Evolutionary conservation across 192 early-diverging fungal genomes (phyloP).

Genomic region (Diversispora eburnea): DNA sequence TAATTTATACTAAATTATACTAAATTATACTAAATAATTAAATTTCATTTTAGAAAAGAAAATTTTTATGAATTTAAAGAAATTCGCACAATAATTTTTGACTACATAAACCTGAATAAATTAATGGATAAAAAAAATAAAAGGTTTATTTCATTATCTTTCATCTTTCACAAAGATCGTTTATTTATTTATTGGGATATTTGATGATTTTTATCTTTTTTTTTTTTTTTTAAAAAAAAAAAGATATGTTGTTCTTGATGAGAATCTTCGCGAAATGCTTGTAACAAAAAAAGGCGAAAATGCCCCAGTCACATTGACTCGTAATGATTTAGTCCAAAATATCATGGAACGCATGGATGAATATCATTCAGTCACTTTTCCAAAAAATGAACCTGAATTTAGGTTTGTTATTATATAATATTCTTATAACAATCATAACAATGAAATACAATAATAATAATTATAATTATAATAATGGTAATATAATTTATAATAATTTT

Average conservation of each 20-base stretch:
- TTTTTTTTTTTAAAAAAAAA: background rate
- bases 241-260: slow-evolving; percentile 4
- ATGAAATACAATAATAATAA: too few relatives aligned
- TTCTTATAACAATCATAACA: too few relatives aligned
- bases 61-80: slow-evolving; percentile 58
- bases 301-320: background rate
- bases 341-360: slow-evolving; percentile 45
- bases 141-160: slow-evolving; percentile 5
- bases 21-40: too few relatives aligned
- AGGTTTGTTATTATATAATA: background rate
- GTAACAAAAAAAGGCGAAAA: background rate
- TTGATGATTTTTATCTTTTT: background rate
- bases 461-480: background rate
- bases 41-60: slow-evolving; percentile 36
- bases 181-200: background rate
- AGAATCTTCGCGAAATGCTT: background rate
- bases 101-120: slow-evolving; percentile 59
- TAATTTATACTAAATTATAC: too few relatives aligned
- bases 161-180: too few relatives aligned
- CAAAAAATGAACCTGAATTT: slow-evolving; percentile 43
- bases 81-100: slow-evolving; percentile 52
- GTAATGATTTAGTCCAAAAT: slow-evolving; percentile 1
- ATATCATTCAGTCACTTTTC: slow-evolving; percentile 49
- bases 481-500: background rate
- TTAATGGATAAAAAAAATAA: slow-evolving; percentile 56